Evolutionary conservation across 2,329 filamentous ascomycete species (phyloP).

Genomic region (Aureobasidium sp.): DNA sequence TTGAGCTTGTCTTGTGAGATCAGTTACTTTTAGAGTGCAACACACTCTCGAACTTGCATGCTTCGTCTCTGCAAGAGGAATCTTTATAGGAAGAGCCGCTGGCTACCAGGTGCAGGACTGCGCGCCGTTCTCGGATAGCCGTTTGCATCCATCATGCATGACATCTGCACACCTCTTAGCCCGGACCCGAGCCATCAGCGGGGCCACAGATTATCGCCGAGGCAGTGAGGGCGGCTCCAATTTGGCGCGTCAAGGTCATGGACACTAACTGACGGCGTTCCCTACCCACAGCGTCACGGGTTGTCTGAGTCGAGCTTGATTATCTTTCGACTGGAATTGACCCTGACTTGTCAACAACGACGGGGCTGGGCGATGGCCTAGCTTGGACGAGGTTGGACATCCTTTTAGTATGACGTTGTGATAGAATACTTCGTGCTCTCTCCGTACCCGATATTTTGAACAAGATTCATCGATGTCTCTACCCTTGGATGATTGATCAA

Average conservation of each 20-base stretch:
- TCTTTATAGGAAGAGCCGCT: background rate
- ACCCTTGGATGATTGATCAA: background rate
- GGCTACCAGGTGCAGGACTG: background rate
- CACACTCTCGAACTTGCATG: background rate
- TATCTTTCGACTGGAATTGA: background rate
- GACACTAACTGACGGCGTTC: background rate
- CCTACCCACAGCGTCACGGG: background rate
- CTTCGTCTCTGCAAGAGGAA: background rate
- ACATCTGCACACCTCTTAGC: background rate
- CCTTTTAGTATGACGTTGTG: background rate
- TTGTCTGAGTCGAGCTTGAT: background rate
- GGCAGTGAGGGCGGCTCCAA: background rate
- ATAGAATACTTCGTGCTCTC: background rate
- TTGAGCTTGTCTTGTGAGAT: background rate
- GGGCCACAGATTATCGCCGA: slow-evolving; percentile 1
- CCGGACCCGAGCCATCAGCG: slow-evolving; percentile 1
- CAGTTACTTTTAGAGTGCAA: background rate
- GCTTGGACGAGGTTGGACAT: background rate
- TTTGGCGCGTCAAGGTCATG: background rate
- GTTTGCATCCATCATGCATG: background rate
- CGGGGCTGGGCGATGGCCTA: background rate
- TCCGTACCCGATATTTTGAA: background rate
- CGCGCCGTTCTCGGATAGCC: background rate
- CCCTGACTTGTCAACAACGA: background rate
- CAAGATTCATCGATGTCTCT: background rate